Base-by-base conservation (phyloP, 1,284 basidiomycete genomes). In the Agroathelia rolfsii region DNA sequence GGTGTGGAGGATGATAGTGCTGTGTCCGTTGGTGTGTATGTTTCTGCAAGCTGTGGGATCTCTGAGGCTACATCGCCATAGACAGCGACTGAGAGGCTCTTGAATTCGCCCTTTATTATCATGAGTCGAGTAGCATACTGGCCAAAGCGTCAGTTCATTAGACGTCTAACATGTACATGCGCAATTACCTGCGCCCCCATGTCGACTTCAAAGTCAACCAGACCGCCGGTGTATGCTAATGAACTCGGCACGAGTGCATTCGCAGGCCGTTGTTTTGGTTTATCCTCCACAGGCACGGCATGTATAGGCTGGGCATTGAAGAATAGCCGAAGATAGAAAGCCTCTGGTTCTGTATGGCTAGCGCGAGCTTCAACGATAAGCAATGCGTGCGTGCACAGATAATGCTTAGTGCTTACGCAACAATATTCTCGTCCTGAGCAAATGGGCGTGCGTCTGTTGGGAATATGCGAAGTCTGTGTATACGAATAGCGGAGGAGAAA, bases 111-210 rank as follows among this genome's bases (percentile, higher is more conserved):
- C 48, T 74, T 74, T 41, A 87, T 63, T 37, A 86, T 80, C 67
- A 87, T 75, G 16, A 87, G 60, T 33, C 83, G 76, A 14, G 82
- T 85, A 3, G 76, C 70, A 48, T 72, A 73, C 82, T 86, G 47
- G 10, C 19, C 10, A 27, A 16, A 19, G 15, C 23, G 33, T 41
- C 7, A 30, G 20, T 28, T 20, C 40, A 37, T 36, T 34, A 34
- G 16, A 37, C 21, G 19, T n/a, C 3, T 5, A 24, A 21, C 4
- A 27, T 21, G 19, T 14, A 36, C 22, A 35, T 10, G 26, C 29
- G 17, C 23, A 55, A 64, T 36, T 49, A 74, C 81, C 54, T 82
- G 76, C 6, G 51, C 39, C 29, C 74, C 72, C 72, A 83, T 77
- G 35, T 80, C 68, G n/a, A 86, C 68, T 2, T 52, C 44, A 49